Conservation (phyloP, 2,329 filamentous ascomycete species). For the Epichloe festucae region DNA sequence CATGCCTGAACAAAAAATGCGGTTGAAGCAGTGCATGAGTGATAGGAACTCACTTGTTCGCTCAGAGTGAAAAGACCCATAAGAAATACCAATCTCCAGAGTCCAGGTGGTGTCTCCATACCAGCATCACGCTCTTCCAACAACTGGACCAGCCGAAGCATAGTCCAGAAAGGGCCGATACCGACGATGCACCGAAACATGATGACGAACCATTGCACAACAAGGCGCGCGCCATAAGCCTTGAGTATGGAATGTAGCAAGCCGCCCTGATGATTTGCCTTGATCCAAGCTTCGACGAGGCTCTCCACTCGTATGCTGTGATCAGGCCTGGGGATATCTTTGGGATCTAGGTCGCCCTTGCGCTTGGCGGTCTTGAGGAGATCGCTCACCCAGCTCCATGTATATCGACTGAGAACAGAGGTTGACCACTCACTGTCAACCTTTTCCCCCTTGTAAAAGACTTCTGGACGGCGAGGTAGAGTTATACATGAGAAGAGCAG, state of each 20-base stretch:
- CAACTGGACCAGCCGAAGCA: constrained; percentile 50
- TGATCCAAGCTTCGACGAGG: constrained; percentile 37
- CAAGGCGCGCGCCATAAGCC: constrained; percentile 42
- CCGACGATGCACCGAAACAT: constrained; percentile 42
- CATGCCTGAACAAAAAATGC: background rate
- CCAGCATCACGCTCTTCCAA: constrained; percentile 43
- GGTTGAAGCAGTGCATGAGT: background rate
- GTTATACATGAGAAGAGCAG: constrained; percentile 36
- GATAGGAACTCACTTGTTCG: constrained; percentile 23
- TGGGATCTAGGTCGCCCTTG: constrained; percentile 47
- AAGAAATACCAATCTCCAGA: constrained; percentile 56
- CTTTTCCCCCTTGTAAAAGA: constrained; percentile 42
- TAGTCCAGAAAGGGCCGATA: constrained; percentile 57
- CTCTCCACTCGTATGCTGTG: constrained; percentile 39
- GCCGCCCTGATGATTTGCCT: constrained; percentile 29
- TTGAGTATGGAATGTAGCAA: constrained; percentile 49
- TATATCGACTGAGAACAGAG: constrained; percentile 48
- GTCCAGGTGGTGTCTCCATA: constrained; percentile 32
- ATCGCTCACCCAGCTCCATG: constrained; percentile 49
- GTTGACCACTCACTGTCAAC: constrained; percentile 53
- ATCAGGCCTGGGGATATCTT: constrained; percentile 49
- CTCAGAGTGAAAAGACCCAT: constrained; percentile 48
- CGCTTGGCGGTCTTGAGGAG: constrained; percentile 41
- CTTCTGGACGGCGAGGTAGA: constrained; percentile 54
- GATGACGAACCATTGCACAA: constrained; percentile 46